Percentiles rank a stretch among this genome's conserved stretches.
phyloP scores from a whole-genome alignment of 1,284 basidiomycete genomes.

The Sanghuangporus weigelae region DNA sequence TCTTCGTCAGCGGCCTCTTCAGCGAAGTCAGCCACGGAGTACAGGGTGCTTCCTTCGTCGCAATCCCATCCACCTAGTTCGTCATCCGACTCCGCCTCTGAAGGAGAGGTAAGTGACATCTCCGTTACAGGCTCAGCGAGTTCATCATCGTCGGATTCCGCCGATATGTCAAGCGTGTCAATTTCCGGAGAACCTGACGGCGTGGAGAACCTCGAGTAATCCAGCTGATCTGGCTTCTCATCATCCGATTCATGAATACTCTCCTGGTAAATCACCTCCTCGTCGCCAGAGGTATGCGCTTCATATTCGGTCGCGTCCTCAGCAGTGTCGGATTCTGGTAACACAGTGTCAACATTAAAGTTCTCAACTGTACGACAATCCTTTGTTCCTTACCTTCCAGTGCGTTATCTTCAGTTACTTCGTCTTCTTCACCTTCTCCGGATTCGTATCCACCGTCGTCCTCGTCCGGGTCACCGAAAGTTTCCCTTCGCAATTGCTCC shows the following conservation, averaged over 20 bases:
- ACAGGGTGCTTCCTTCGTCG: conserved; percentile 33
- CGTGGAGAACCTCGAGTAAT: conserved; percentile 1
- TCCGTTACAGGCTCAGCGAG: conserved; percentile 21
- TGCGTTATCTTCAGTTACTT: neutral
- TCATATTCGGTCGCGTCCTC: conserved; percentile 18
- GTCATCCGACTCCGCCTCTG: conserved; percentile 32
- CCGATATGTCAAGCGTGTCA: conserved; percentile 6
- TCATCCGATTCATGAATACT: conserved; percentile 8
- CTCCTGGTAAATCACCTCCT: conserved; percentile 8
- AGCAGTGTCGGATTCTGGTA: conserved; percentile 19
- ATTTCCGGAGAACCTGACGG: conserved; percentile 14
- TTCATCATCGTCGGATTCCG: conserved; percentile 17
- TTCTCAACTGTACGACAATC: neutral
- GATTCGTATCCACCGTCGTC: conserved; percentile 25
- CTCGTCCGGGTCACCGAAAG: conserved; percentile 40
- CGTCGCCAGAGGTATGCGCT: conserved; percentile 21
- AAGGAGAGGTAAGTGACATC: neutral
- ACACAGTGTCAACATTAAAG: neutral
- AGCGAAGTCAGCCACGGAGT: conserved; percentile 20
- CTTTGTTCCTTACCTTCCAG: conserved; percentile 7
- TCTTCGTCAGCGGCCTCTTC: conserved; percentile 14
- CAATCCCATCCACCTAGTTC: conserved; percentile 38
- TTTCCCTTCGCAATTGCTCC: conserved; percentile 45
- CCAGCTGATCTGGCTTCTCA: neutral
- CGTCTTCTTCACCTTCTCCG: conserved; percentile 5